Evolutionary conservation across 2,329 filamentous ascomycete genomes (phyloP).

Genomic region (Colletotrichum lentis): DNA sequence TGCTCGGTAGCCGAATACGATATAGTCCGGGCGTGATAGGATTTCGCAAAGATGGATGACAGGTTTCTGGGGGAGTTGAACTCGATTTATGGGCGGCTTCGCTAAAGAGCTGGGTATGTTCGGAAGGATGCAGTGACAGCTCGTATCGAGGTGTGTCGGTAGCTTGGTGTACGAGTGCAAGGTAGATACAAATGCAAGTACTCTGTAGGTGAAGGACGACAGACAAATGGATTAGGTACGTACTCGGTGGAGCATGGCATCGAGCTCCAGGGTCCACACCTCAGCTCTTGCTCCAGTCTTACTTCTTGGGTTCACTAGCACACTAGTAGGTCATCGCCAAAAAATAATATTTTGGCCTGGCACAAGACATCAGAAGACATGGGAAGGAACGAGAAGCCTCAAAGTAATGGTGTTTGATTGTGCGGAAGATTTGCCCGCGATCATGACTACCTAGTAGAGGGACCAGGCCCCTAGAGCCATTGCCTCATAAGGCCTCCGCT

Average conservation of each 20-base stretch:
- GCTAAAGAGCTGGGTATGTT: neutral
- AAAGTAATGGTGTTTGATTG: slow-evolving; percentile 9
- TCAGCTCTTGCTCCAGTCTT: neutral
- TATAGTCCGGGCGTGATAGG: neutral
- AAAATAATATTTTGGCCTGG: neutral
- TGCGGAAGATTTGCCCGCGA: neutral
- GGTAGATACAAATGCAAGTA: neutral
- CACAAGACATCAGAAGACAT: neutral
- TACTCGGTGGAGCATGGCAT: slow-evolving; percentile 8
- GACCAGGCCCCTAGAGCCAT: neutral
- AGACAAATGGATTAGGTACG: slow-evolving; percentile 4
- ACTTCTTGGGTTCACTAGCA: neutral
- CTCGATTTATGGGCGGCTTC: neutral
- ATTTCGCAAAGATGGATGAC: neutral
- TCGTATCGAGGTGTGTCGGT: neutral
- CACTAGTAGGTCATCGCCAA: neutral
- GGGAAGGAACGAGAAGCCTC: neutral
- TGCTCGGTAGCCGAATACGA: neutral
- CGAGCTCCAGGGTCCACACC: slow-evolving; percentile 9
- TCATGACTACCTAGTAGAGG: neutral
- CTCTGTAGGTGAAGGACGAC: neutral
- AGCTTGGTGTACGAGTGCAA: neutral
- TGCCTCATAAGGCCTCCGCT: neutral
- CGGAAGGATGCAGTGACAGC: neutral
- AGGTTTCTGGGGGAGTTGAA: neutral